Conservation (phyloP, 139 green algal species). For the Chlamydomonas schloesseri region DNA sequence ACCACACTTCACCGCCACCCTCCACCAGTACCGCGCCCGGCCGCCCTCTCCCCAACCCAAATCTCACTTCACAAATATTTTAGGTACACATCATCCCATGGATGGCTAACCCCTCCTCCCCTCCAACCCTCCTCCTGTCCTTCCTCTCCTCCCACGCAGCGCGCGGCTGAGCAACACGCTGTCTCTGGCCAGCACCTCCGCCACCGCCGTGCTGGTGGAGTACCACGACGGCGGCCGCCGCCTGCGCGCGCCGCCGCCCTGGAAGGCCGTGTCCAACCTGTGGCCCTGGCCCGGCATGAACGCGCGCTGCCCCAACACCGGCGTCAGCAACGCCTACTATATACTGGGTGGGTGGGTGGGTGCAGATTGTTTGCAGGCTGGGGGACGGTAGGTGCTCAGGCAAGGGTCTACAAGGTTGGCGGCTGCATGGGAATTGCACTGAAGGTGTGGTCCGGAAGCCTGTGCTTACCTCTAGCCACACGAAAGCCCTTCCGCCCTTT, state of each 20-base stretch:
- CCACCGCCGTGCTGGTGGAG: not conserved
- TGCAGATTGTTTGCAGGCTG: too few relatives aligned
- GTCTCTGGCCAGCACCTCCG: not conserved
- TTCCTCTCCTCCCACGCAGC: not conserved
- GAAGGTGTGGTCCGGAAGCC: too few relatives aligned
- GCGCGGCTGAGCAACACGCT: conserved; percentile 1
- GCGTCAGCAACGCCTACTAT: not conserved
- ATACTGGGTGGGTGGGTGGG: not conserved
- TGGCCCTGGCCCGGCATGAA: conserved; percentile 42
- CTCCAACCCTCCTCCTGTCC: not conserved
- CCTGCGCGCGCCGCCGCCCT: conserved; percentile 5
- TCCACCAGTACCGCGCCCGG: too few relatives aligned
- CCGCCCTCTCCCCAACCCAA: too few relatives aligned
- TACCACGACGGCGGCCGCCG: not conserved
- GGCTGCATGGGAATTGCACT: not conserved
- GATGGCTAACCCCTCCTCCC: not conserved
- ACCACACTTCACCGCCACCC: too few relatives aligned
- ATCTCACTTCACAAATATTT: too few relatives aligned
- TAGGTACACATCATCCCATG: not conserved
- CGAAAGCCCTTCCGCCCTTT: too few relatives aligned
- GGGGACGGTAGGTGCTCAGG: too few relatives aligned
- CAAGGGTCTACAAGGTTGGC: not conserved
- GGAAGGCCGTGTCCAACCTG: conserved; percentile 25
- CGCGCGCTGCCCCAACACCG: conserved; percentile 31
- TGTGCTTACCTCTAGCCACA: too few relatives aligned